Evolutionary conservation across 2,329 filamentous ascomycete genomes (phyloP), one percentile per base, ranked within the genome.

Genomic region (Fusarium caatingaense): DNA sequence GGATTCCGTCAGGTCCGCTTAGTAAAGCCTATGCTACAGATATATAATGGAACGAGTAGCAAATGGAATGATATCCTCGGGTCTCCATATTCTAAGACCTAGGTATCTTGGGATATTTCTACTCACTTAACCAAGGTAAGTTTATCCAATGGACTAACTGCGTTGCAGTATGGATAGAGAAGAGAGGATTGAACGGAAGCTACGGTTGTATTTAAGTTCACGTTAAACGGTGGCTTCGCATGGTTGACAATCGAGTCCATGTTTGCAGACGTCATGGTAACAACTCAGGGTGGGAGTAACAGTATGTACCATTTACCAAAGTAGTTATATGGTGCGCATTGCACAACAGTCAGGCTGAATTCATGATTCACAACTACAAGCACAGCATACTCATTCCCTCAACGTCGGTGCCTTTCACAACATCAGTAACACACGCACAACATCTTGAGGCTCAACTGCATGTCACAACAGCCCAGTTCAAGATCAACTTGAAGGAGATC

Each of bases 341-440:
- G 32, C 37, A 23, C 48, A 12, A 20, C 21, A n/a, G 20, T 16
- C 23, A 20, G 32, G 30, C 4, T 51, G 5, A 27, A 27, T 51
- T 16, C 32, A 37, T 0, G 11, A 34, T 40, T 18, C 32, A 51
- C 6, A 20, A 8, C 21, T 15, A 40, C 32, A n/a, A 27, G 32
- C 32, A 51, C 48, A 40, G 18, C 18, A 16, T 51, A 15, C 5
- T 20, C 18, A 20, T 6, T n/a, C 9, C 21, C 21, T 40, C 21
- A 27, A 6, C 18, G 6, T 16, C 32, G 18, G 23, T 41, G 23
- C 9, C 48, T 41, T 6, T 40, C 48, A 51, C 48, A 20, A 4
- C 32, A 41, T 20, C 12, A 51, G 23, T 51, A 27, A 51, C 49
- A 51, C 32, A 41, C 32, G 7, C 23, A 27, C 34, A 51, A 20